Conservation (phyloP, 331 rosid genomes). For the Erythrophleum ivorense region DNA sequence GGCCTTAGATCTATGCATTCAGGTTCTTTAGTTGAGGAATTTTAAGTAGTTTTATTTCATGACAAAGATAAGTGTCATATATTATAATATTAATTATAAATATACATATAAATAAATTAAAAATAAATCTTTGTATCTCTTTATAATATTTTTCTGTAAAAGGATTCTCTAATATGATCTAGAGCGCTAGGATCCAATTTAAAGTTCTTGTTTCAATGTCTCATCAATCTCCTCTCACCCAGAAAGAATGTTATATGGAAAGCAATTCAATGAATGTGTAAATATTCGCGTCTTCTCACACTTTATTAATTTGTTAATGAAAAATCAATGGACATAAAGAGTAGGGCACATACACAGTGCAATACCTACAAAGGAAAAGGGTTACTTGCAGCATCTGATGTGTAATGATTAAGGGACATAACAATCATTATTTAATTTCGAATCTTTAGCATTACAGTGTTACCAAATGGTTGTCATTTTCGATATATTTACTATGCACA, state of each 20-base stretch:
- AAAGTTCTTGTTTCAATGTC: not conserved
- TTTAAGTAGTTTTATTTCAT: not conserved
- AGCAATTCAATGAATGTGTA: conserved; percentile 39
- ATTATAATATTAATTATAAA: not conserved
- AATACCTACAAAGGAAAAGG: not conserved
- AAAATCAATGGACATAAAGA: not conserved
- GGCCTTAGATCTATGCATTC: not conserved
- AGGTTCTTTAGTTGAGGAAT: not conserved
- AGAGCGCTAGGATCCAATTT: not conserved
- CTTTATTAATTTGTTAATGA: not conserved
- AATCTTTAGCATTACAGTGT: not conserved
- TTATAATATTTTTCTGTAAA: not conserved
- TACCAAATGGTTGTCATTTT: too few species aligned
- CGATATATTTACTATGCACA: too few species aligned
- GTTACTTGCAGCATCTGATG: not conserved
- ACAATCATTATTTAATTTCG: conserved; percentile 31
- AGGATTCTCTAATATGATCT: not conserved
- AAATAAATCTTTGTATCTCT: not conserved
- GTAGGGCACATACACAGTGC: conserved; percentile 22
- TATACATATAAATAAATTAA: not conserved
- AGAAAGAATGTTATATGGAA: not conserved
- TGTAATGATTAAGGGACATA: conserved; percentile 33
- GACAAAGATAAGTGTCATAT: too few species aligned
- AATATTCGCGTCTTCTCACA: not conserved
- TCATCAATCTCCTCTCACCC: not conserved